Percentiles rank a stretch among this genome's conserved stretches.
These are phyloP conservation scores for Selenicereus undatus DNA, from an alignment of 148 eudicot species.

Conservation along the genomic window DNA sequence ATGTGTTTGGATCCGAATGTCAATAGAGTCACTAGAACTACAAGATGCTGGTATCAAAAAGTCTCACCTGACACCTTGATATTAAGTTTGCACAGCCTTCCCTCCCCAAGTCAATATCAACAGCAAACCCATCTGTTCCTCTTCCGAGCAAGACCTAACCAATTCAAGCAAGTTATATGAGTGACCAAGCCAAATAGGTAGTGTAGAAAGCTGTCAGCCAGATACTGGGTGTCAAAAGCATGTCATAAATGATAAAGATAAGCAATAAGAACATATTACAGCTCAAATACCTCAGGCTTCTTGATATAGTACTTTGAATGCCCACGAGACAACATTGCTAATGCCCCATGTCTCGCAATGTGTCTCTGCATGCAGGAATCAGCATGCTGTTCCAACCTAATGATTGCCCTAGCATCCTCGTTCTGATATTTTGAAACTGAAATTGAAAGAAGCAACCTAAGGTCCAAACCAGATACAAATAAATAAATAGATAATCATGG, in stretches of 20 bases:
- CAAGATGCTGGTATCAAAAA: background rate
- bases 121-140: constrained; percentile 58
- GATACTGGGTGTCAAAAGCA: background rate
- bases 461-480: constrained; percentile 5
- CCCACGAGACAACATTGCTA: constrained; percentile 54
- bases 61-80: constrained; percentile 86
- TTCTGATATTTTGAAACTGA: constrained; percentile 52
- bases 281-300: constrained; percentile 52
- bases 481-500: background rate
- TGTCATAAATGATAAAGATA: background rate
- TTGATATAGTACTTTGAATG: constrained; percentile 50
- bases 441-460: constrained; percentile 18
- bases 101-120: constrained; percentile 80
- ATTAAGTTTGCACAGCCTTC: constrained; percentile 74
- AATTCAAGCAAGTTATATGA: constrained; percentile 9
- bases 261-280: background rate
- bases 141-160: constrained; percentile 77
- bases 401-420: constrained; percentile 43
- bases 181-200: background rate
- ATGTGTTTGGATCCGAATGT: background rate
- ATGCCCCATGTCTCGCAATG: constrained; percentile 53
- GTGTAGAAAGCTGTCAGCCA: background rate
- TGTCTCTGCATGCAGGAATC: constrained; percentile 46
- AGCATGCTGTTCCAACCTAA: constrained; percentile 56
- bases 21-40: background rate